Percentiles rank a stretch among this genome's conserved stretches.
phyloP scores from a whole-genome alignment of 768 basidiomycete genomes.

The Gloeostereum incarnatum region DNA sequence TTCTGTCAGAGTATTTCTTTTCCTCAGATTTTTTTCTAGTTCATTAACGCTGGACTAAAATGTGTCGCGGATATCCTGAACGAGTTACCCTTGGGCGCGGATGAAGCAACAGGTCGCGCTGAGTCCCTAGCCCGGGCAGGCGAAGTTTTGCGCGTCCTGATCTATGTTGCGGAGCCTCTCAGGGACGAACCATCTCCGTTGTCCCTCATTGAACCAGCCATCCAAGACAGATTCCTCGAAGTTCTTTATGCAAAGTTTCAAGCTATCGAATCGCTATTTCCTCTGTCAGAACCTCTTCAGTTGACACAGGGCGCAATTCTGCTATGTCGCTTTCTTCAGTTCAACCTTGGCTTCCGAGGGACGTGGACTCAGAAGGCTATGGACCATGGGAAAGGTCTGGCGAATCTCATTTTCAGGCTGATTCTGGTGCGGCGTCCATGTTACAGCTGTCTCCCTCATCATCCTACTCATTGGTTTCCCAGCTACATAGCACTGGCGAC shows the following conservation, averaged over 20 bases:
- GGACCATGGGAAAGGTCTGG: constrained; percentile 33
- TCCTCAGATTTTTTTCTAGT: constrained; percentile 26
- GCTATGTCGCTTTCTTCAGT: constrained; percentile 61
- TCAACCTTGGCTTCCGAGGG: constrained; percentile 56
- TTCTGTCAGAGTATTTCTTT: neutral
- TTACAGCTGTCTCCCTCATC: constrained; percentile 6
- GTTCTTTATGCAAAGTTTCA: constrained; percentile 38
- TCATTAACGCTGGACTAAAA: constrained; percentile 66
- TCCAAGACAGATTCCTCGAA: constrained; percentile 51
- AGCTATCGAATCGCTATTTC: constrained; percentile 25
- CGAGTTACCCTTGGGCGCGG: constrained; percentile 17
- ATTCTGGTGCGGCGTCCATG: constrained; percentile 37
- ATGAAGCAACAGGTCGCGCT: constrained; percentile 19
- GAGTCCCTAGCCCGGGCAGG: constrained; percentile 46
- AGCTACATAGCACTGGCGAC: constrained; percentile 50
- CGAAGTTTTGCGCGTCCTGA: constrained; percentile 61
- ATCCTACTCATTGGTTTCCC: constrained; percentile 5
- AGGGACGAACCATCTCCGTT: constrained; percentile 33
- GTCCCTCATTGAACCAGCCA: constrained; percentile 38
- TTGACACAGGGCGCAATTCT: constrained; percentile 39
- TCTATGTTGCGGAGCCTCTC: constrained; percentile 60
- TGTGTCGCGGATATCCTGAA: constrained; percentile 50
- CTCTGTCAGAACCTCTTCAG: constrained; percentile 11
- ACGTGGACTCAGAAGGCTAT: constrained; percentile 45
- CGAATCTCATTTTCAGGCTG: constrained; percentile 35